Percentiles rank a stretch among this genome's conserved stretches.
phyloP scores from a whole-genome alignment of 2,329 filamentous ascomycete genomes.

The Ilyonectria sp. region DNA sequence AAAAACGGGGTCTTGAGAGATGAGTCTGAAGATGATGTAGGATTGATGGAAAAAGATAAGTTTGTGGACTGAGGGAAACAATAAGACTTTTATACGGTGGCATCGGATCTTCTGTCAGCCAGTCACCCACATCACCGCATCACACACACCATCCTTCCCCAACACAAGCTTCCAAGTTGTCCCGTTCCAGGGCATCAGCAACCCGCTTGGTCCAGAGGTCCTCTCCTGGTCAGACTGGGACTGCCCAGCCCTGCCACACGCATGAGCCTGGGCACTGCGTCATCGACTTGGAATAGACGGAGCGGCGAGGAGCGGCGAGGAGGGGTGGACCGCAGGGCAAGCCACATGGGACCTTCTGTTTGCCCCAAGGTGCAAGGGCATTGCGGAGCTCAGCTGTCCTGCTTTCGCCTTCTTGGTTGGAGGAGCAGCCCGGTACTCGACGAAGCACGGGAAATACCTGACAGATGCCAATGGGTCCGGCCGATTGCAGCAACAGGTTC shows the following conservation, averaged over 20 bases:
- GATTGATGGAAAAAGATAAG: constrained; percentile 1
- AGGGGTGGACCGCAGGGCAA: constrained; percentile 10
- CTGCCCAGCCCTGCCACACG: constrained; percentile 41
- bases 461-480: constrained; percentile 13
- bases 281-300: constrained; percentile 48
- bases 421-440: not conserved
- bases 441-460: not conserved
- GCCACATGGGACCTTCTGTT: constrained; percentile 1
- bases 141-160: constrained; percentile 30
- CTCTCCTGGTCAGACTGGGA: constrained; percentile 17
- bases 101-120: constrained; percentile 31
- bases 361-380: not conserved
- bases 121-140: constrained; percentile 34
- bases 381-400: constrained; percentile 9
- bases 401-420: not conserved
- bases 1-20: constrained; percentile 16
- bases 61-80: constrained; percentile 31
- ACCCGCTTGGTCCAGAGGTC: constrained; percentile 8
- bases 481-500: constrained; percentile 5
- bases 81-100: constrained; percentile 44
- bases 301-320: not conserved
- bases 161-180: constrained; percentile 35
- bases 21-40: constrained; percentile 13
- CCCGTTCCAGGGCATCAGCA: constrained; percentile 38
- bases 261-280: constrained; percentile 48